Evolutionary conservation across 2,329 filamentous ascomycete genomes (phyloP).

Genomic region (Rhynchosporium secalis): DNA sequence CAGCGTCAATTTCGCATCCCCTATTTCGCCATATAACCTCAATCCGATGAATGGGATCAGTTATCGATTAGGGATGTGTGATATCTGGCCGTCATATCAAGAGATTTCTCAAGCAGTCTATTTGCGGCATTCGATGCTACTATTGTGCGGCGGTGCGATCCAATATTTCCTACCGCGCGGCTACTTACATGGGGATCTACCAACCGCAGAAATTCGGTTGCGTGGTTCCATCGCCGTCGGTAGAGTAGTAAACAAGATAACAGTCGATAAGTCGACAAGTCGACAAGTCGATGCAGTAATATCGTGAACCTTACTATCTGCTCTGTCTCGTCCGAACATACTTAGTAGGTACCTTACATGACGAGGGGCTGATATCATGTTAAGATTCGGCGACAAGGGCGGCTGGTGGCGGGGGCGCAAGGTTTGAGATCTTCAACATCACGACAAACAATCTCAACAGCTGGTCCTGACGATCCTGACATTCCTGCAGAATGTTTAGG

Average conservation of each 20-base stretch:
- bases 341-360: background rate
- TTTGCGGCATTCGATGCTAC: conserved; percentile 18
- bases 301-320: conserved; percentile 11
- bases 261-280: background rate
- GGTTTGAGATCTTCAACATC: background rate
- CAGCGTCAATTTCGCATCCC: conserved; percentile 20
- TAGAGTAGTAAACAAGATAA: background rate
- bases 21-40: conserved; percentile 16
- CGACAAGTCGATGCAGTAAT: conserved; percentile 14
- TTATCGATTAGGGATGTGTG: conserved; percentile 29
- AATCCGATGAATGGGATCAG: conserved; percentile 23
- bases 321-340: conserved; percentile 10
- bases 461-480: conserved; percentile 17
- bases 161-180: conserved; percentile 35
- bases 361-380: conserved; percentile 2
- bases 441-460: conserved; percentile 14
- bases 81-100: conserved; percentile 25
- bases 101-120: conserved; percentile 8
- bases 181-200: conserved; percentile 22
- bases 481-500: conserved; percentile 13
- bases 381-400: background rate
- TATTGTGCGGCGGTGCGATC: conserved; percentile 11
- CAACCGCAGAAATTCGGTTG: conserved; percentile 17
- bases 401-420: conserved; percentile 7
- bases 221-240: background rate